Evolutionary conservation across 1,284 basidiomycete genomes (phyloP), one percentile per base, ranked within the genome.

Genomic region (Thelephora terrestris): DNA sequence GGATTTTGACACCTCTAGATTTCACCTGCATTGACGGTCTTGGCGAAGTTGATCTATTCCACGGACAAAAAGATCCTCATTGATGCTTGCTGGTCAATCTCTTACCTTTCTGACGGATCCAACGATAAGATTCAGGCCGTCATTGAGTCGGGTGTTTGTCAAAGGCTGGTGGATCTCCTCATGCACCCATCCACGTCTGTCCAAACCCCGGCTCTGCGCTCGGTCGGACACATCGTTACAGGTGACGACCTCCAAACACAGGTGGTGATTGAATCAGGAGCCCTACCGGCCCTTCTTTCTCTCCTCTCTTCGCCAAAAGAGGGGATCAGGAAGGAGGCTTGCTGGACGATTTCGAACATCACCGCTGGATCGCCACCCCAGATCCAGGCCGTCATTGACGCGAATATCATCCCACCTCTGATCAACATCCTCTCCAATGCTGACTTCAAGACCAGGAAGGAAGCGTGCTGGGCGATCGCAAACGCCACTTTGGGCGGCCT

Each of bases 81-180:
- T 64, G 96, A 99, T 66, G 96, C 96, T 25, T 99, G 96, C 76
- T 99, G 96, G 96, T 96, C 96, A 42, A 96, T 99, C 66, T 98
- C 94, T 24, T 99, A 99, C 71, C 85, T 99, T 32, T 99, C 96
- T 2, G 96, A 99, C 65, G 96, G 96, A 39, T 92, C 94, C 45
- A 98, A 97, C 65, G 96, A 99, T 70, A 99, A 99, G 76, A 99
- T 99, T 54, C 96, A 99, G 68, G 95, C 95, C 36, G 96, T 99
- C 54, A 99, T 99, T 60, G 96, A 99, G 70, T 91, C 90, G 17
- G 96, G 96, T 47, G 94, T 99, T 50, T 96, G 93, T 73, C 83
- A 96, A 66, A 85, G 96, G 60, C 81, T 99, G 54, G 96, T 99
- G 32, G 96, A 99, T 64, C 76, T 99, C 43, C 83, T 99, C 58